Evolutionary conservation across 1,284 basidiomycete genomes (phyloP).

Genomic region (Lentinula novae-zelandiae): DNA sequence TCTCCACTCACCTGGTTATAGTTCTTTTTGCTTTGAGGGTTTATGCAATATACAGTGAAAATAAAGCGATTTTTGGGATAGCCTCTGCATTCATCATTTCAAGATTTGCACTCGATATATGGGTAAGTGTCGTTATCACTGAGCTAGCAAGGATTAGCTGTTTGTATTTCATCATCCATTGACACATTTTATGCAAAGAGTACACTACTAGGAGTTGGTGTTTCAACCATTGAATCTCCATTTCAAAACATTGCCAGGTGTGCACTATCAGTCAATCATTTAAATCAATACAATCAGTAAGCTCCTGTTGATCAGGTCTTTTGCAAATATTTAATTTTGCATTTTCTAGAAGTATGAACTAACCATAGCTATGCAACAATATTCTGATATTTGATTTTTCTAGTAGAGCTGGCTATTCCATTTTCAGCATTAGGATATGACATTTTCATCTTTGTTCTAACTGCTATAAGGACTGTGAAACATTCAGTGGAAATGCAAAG

Average conservation of each 20-base stretch:
- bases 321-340: neutral
- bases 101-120: neutral
- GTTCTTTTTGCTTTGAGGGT: neutral
- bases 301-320: too few species aligned
- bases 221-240: too few species aligned
- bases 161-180: neutral
- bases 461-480: neutral
- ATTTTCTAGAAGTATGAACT: too few species aligned
- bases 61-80: neutral
- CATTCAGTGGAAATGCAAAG: neutral
- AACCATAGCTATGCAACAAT: too few species aligned
- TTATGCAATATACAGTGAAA: neutral
- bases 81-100: neutral
- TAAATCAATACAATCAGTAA: neutral
- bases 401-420: neutral
- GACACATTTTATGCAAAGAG: too few species aligned
- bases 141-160: too few species aligned
- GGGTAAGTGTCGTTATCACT: neutral
- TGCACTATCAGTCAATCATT: neutral
- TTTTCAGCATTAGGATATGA: neutral
- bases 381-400: neutral
- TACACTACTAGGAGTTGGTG: too few species aligned
- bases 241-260: too few species aligned
- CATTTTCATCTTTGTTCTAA: neutral
- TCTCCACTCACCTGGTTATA: neutral